Base-by-base conservation (phyloP, 2,329 filamentous ascomycete species). In the Blastomyces parvus region DNA sequence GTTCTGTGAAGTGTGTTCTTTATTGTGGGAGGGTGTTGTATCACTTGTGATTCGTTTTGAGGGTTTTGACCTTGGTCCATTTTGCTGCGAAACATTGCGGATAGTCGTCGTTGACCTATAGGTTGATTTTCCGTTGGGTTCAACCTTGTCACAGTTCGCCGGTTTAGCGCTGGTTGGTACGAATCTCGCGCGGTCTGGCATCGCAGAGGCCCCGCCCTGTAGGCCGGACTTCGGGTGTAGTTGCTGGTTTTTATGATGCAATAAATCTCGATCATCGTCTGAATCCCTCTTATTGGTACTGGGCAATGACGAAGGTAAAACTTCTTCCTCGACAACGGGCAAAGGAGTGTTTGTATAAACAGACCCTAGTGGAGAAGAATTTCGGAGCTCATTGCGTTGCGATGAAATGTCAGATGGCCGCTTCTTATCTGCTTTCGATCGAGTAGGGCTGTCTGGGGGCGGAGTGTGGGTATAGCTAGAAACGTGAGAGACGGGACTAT, bases 401-500 rank as follows among this genome's bases (percentile, higher is more conserved):
- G 33, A 46, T 30, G 27, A 27, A 44, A 59, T 7, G 9, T 57
- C 53, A 13, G 53, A 38, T 57, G 53, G 4, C 53, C 19, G 3
- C 33, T 57, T 57, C 40, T 38, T 40, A 40, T 57, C 53, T 7
- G 40, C 25, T n/a, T 56, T 55, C 8, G 48, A 55, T 3, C 13
- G 50, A 22, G 33, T 42, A 42, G 59, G 59, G 42, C 59, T 61
- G 17, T 61, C 59, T 19, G 59, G 60, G 11, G 50, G 38, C 7
- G 61, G 22, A 6, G 61, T 52, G 25, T 55, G 61, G 48, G 52
- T 50, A 44, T 46, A 22, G 40, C 33, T 62, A 22, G 52, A 57
- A 33, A 46, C 60, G n/a, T 59, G 55, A 33, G 61, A 59, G 27
- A 62, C n/a, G 7, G 61, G 61, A 9, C 61, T 62, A 17, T 59